Percentiles rank a stretch among this genome's conserved stretches.
phyloP scores from a whole-genome alignment of 2,329 filamentous ascomycete species.

The Diaporthe sp. region DNA sequence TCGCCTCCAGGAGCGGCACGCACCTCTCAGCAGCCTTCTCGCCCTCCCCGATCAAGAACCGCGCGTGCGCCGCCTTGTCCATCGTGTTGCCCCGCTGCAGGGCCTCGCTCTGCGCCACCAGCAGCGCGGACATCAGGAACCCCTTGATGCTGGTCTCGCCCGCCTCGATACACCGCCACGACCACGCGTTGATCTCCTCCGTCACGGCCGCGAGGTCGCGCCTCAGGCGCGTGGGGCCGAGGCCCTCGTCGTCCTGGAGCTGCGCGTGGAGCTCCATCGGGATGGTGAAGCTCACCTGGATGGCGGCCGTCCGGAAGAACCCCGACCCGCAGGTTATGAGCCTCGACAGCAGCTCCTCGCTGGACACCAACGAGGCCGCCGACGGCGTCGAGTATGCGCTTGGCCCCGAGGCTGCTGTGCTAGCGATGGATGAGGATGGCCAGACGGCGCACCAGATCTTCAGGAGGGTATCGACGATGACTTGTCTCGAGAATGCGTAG shows the following conservation, averaged over 20 bases:
- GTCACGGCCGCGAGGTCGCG: conserved; percentile 50
- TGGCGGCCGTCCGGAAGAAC: conserved; percentile 56
- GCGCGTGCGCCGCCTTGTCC: conserved; percentile 48
- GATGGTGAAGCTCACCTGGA: conserved; percentile 56
- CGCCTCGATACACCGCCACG: conserved; percentile 50
- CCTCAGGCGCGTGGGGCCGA: conserved; percentile 47
- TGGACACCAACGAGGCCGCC: conserved; percentile 30
- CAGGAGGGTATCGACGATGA: conserved; percentile 55
- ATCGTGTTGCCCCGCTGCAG: conserved; percentile 46
- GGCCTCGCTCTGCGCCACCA: conserved; percentile 52
- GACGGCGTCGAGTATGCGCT: conserved; percentile 36
- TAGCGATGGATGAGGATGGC: conserved; percentile 31
- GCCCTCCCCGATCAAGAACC: conserved; percentile 46
- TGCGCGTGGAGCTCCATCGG: conserved; percentile 60
- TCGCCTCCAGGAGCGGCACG: conserved; percentile 50
- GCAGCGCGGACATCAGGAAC: conserved; percentile 49
- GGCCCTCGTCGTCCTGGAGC: conserved; percentile 54
- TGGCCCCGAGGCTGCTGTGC: conserved; percentile 1
- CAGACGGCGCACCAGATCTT: conserved; percentile 45
- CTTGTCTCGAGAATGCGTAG: conserved; percentile 60
- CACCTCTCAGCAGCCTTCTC: conserved; percentile 46
- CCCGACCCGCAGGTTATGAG: conserved; percentile 57
- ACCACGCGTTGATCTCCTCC: conserved; percentile 48
- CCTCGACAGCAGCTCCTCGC: conserved; percentile 51
- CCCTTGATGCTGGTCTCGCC: conserved; percentile 60